Base-by-base conservation (phyloP, 108 stramenopile species). In the Conticribra guillardii region DNA sequence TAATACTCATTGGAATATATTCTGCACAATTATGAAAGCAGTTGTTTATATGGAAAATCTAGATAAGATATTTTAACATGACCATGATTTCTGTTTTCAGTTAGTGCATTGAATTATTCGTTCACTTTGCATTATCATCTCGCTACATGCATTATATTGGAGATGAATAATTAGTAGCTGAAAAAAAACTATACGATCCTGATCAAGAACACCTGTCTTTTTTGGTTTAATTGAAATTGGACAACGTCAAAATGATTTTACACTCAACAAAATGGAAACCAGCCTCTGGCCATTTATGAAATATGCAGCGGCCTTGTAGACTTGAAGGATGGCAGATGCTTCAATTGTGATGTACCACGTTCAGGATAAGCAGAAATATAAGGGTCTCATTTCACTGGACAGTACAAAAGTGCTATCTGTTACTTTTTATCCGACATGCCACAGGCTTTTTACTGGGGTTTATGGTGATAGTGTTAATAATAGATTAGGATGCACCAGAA, bases 341-440 rank as follows among this genome's bases (percentile, higher is more conserved):
- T 61, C 37, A 61, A 61, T 21, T 61, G 60, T 26, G 60, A 61
- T 44, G 37, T 34, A 46, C 37, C 37, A 4, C 18, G 60, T 19
- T 61, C 60, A 5, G 60, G 44, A 61, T 26, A 61, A 44, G 26
- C 11, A 24, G 15, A 61, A 61, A 44, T 61, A 61, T 34, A 18
- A n/a, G 28, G 60, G 60, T 21, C 33, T 8, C 3, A 44, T 61
- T 7, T 7, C 60, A 41, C 11, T 41, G 37, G 37, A 41, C 11
- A 41, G n/a, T n/a, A n/a, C n/a, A n/a, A n/a, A n/a, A n/a, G n/a
- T n/a, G n/a, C n/a, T n/a, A n/a, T n/a, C n/a, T n/a, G n/a, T n/a
- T n/a, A n/a, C n/a, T n/a, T n/a, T n/a, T n/a, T n/a, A n/a, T n/a
- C n/a, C n/a, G n/a, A n/a, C n/a, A n/a, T n/a, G n/a, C n/a, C n/a